Evolutionary conservation across 2,329 filamentous ascomycete species (phyloP).

Genomic region (Xylaria sp.): DNA sequence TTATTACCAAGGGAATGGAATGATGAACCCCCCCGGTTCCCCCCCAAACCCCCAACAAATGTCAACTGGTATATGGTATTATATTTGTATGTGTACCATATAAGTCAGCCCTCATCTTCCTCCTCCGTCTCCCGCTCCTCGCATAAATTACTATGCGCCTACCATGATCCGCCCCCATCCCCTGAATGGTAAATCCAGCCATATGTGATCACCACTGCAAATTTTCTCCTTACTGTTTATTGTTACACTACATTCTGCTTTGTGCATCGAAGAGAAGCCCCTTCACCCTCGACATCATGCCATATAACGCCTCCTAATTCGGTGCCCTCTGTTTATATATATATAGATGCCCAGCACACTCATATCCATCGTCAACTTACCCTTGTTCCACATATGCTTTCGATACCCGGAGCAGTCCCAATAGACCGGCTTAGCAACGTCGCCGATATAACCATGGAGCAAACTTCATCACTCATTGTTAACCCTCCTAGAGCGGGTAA

Average conservation of each 20-base stretch:
- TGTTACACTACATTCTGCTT: slow-evolving; percentile 32
- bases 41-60: background rate
- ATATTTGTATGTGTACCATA: background rate
- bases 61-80: background rate
- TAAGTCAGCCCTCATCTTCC: slow-evolving; percentile 28
- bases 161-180: background rate
- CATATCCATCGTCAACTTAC: slow-evolving; percentile 39
- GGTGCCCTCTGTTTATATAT: slow-evolving; percentile 36
- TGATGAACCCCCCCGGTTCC: background rate
- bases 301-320: slow-evolving; percentile 33
- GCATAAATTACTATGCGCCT: slow-evolving; percentile 26
- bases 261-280: slow-evolving; percentile 23
- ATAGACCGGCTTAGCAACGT: slow-evolving; percentile 42
- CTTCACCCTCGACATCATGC: slow-evolving; percentile 38
- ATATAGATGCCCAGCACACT: slow-evolving; percentile 41
- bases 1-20: slow-evolving; percentile 3
- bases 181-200: slow-evolving; percentile 7
- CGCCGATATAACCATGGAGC: slow-evolving; percentile 44
- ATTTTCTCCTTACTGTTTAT: slow-evolving; percentile 19
- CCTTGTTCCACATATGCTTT: slow-evolving; percentile 38
- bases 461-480: slow-evolving; percentile 32
- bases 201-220: slow-evolving; percentile 27
- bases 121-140: too few species aligned
- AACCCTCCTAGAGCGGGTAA: slow-evolving; percentile 33
- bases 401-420: slow-evolving; percentile 39